These are phyloP conservation scores for Syzygium jambos DNA, from an alignment of 345 rosid species.

Conservation along the genomic window DNA sequence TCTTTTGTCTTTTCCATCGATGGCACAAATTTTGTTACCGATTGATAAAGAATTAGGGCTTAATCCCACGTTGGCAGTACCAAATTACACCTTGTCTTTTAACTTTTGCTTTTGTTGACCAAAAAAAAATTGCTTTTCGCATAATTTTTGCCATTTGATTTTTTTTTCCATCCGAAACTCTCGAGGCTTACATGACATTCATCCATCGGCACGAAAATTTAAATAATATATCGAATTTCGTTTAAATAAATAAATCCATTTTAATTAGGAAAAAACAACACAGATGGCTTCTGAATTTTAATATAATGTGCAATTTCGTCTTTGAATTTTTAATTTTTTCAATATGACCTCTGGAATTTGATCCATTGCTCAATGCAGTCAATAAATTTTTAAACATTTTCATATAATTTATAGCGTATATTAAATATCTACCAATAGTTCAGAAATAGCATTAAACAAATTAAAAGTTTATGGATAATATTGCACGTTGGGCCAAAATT, in stretches of 20 bases:
- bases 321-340: no score
- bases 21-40: not conserved
- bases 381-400: not conserved
- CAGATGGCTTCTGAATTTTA: fast-evolving
- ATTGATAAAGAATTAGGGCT: not conserved
- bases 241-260: not conserved
- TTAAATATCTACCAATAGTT: not conserved
- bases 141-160: not conserved
- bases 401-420: fast-evolving
- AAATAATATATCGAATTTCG: not conserved
- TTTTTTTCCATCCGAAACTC: not conserved
- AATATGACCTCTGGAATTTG: no score
- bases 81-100: not conserved
- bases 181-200: not conserved
- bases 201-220: not conserved
- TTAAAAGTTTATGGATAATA: fast-evolving
- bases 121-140: not conserved
- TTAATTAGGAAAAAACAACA: not conserved
- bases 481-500: fast-evolving
- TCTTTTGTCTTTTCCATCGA: not conserved
- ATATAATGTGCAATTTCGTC: fast-evolving
- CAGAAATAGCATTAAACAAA: fast-evolving
- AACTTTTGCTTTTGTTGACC: not conserved
- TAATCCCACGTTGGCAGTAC: not conserved
- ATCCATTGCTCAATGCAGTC: no score